Evolutionary conservation across 2,329 filamentous ascomycete genomes (phyloP), one percentile per base, ranked within the genome.

Genomic region (Neofusicoccum kwambonambiense): DNA sequence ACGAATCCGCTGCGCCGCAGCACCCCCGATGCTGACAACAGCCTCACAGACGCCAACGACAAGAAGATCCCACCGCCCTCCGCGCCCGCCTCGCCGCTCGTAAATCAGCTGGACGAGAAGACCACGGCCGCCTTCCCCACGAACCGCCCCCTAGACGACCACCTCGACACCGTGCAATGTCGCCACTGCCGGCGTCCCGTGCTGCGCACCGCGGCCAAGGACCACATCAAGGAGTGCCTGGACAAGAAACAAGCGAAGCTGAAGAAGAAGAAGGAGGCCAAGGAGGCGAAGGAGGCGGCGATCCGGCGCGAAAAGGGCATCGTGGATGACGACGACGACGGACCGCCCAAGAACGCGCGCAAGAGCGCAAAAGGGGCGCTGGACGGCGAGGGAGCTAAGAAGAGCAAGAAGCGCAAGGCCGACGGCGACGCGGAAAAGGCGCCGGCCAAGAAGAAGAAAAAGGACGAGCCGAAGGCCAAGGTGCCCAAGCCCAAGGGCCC

Each of bases 151-250:
- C 84, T 96, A 69, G 89, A 93, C 70, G 93, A 97, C 73, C 84
- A 83, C 64, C 86, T 90, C 11, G 92, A 96, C 68, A 85, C 92
- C 9, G 88, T 95, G 58, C 78, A 81, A 69, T 99, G 94, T 84
- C 97, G 95, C 76, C 92, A 96, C 76, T 99, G 94, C 81, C 97
- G 95, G 79, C 93, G 96, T 72, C 90, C 90, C 60, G 86, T 97
- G 12, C 82, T 95, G 13, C 90, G 89, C 71, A 87, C 87, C 37
- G 88, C 87, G 0, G 90, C 91, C 1, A 89, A 89, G 65, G 86
- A 87, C 17, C 94, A 99, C 73, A 92, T 97, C 66, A 89, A 89
- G 42, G 87, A 89, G 51, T 99, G 94, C 72, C 80, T 97, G 65
- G 90, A 89, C 70, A 87, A 93, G 64, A 97, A 96, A 79, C 92